Evolutionary conservation across 148 eudicot genomes (phyloP).

Genomic region (Rhododendron mucronatum): DNA sequence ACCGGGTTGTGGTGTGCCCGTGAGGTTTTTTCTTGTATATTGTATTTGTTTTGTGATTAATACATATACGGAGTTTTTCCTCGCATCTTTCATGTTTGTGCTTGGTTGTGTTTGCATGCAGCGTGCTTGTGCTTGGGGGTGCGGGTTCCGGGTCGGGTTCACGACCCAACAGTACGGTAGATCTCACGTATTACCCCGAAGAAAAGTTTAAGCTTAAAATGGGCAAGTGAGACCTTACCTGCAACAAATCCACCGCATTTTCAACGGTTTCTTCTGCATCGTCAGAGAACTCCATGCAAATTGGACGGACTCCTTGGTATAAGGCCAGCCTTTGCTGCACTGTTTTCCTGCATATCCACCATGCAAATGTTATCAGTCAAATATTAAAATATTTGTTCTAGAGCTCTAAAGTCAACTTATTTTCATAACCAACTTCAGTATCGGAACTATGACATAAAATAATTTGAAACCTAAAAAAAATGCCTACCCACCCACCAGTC

Average conservation of each 20-base stretch:
- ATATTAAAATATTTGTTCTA: not conserved
- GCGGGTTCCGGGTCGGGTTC: too few species aligned
- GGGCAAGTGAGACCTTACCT: slow-evolving; percentile 36
- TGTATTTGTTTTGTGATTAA: too few species aligned
- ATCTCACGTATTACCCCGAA: not conserved
- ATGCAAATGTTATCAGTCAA: not conserved
- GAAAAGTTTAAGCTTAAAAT: not conserved
- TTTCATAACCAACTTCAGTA: not conserved
- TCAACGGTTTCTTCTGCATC: slow-evolving; percentile 83
- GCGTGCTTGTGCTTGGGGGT: too few species aligned
- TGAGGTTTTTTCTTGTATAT: too few species aligned
- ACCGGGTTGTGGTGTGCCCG: too few species aligned
- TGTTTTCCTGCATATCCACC: slow-evolving; percentile 57
- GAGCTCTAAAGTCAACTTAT: not conserved
- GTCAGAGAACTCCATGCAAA: slow-evolving; percentile 65
- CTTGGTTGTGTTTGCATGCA: too few species aligned
- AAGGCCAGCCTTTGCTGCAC: slow-evolving; percentile 85
- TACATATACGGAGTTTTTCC: too few species aligned
- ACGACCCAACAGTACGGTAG: too few species aligned
- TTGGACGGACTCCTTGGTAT: slow-evolving; percentile 91
- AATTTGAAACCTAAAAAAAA: not conserved
- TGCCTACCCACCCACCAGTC: not conserved
- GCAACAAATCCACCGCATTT: slow-evolving; percentile 49
- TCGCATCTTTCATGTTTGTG: too few species aligned
- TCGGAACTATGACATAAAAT: not conserved